A percentile compares a stretch with the other conserved stretches of the same genome.
These are phyloP conservation scores for Groenewaldozyma sp. DNA, from an alignment of 1,139 yeast genomes.

Conservation along the genomic window DNA sequence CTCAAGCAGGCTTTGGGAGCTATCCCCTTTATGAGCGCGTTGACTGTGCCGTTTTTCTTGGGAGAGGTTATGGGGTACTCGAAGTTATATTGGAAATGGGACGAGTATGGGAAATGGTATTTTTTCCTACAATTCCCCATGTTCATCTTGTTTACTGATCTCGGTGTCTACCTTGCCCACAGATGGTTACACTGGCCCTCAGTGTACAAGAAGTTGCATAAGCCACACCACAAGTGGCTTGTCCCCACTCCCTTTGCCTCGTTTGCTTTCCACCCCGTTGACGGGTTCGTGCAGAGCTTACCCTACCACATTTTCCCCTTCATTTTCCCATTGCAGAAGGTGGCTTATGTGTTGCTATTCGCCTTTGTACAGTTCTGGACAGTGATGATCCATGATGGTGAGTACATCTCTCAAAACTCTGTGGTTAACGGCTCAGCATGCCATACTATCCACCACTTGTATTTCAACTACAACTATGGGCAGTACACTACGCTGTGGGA, in stretches of 20 bases:
- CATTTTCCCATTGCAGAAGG: constrained; percentile 84
- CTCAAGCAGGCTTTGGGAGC: constrained; percentile 68
- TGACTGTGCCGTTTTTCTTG: constrained; percentile 85
- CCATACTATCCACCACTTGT: constrained; percentile 92
- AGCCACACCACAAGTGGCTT: constrained; percentile 99
- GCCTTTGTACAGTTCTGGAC: constrained; percentile 96
- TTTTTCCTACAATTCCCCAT: constrained; percentile 57
- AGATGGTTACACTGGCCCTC: constrained; percentile 88
- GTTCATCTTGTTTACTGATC: constrained; percentile 86
- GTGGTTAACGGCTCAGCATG: constrained; percentile 96
- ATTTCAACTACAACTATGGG: constrained; percentile 95
- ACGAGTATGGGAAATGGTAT: constrained; percentile 61
- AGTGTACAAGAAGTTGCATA: constrained; percentile 78
- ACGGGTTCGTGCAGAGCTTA: constrained; percentile 84
- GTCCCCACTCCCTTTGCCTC: constrained; percentile 98
- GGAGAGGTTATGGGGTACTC: constrained; percentile 79
- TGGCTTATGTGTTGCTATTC: constrained; percentile 69
- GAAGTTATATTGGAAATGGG: constrained; percentile 56
- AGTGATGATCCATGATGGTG: constrained; percentile 97
- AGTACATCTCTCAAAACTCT: constrained; percentile 87
- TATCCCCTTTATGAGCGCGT: constrained; percentile 78
- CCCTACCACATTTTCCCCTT: constrained; percentile 92
- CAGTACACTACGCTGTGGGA: constrained; percentile 98
- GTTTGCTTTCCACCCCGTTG: constrained; percentile 97
- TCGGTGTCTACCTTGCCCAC: constrained; percentile 84